phyloP scores from a whole-genome alignment of 257 asterid genomes.

The Nicotiana knightiana region DNA sequence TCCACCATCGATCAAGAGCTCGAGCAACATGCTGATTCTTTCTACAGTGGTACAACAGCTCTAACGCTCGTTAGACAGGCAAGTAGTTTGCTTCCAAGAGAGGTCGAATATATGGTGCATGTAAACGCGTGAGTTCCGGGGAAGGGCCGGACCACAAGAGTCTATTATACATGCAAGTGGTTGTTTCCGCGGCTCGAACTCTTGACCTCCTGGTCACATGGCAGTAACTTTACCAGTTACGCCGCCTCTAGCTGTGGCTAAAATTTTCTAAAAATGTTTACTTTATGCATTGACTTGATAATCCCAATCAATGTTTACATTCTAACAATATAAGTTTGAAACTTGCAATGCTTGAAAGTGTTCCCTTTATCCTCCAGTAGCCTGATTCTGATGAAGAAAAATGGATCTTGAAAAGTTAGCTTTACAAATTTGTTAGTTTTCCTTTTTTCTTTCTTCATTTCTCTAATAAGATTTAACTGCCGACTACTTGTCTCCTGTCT shows the following conservation, averaged over 20 bases:
- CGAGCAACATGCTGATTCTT: conserved; percentile 45
- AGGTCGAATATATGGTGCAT: not conserved
- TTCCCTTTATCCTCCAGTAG: not conserved
- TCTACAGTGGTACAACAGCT: conserved; percentile 68
- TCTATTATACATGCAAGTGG: too few species aligned
- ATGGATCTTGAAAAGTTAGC: not conserved
- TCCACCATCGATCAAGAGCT: conserved; percentile 62
- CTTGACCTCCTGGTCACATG: too few species aligned
- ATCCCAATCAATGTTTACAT: not conserved
- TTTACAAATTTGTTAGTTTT: not conserved
- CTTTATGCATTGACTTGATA: not conserved
- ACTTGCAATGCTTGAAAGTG: not conserved
- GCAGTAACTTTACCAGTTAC: too few species aligned
- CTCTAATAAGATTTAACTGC: not conserved
- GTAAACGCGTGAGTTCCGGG: too few species aligned
- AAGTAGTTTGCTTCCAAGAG: not conserved
- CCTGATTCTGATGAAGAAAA: not conserved
- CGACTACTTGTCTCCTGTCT: not conserved
- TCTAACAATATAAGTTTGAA: not conserved
- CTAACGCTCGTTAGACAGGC: conserved; percentile 61
- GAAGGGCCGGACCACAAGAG: too few species aligned
- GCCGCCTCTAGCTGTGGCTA: not conserved
- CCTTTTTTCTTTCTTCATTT: not conserved
- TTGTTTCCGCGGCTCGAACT: too few species aligned
- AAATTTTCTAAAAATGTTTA: not conserved